A percentile compares a stretch with the other conserved stretches of the same genome.
Conservation (phyloP, 2,329 filamentous ascomycete species). For the Arachnopeziza araneosa region DNA sequence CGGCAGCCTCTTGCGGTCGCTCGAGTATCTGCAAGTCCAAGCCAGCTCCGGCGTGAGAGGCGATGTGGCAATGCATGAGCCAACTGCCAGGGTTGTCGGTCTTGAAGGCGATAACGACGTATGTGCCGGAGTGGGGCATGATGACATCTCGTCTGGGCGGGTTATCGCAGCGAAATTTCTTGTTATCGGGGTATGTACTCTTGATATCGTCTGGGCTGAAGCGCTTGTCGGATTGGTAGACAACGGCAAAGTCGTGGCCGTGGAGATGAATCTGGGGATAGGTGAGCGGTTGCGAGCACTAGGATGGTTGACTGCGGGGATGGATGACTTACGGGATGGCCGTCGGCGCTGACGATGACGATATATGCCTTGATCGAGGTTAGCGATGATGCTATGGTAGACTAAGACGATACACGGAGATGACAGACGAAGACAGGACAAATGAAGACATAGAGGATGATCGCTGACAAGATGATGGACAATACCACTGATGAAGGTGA, state of each 20-base stretch:
- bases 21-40: constrained; percentile 16
- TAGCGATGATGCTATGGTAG: no score
- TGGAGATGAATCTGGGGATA: constrained; percentile 44
- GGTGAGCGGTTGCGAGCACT: not conserved
- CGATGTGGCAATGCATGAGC: constrained; percentile 44
- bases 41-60: constrained; percentile 15
- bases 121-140: constrained; percentile 38
- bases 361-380: no score
- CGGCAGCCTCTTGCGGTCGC: not conserved
- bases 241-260: constrained; percentile 42
- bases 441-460: no score
- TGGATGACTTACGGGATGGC: constrained; percentile 5
- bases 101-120: constrained; percentile 44
- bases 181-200: constrained; percentile 35
- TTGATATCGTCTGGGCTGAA: no score
- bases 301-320: constrained; percentile 7
- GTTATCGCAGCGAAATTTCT: constrained; percentile 34
- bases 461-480: no score
- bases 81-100: constrained; percentile 45
- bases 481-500: no score
- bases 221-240: constrained; percentile 16
- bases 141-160: constrained; percentile 46
- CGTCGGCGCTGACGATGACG: not conserved
- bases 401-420: no score
- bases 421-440: no score